Conservation (phyloP, 2,329 filamentous ascomycete genomes). For the Xylariaceae sp. region DNA sequence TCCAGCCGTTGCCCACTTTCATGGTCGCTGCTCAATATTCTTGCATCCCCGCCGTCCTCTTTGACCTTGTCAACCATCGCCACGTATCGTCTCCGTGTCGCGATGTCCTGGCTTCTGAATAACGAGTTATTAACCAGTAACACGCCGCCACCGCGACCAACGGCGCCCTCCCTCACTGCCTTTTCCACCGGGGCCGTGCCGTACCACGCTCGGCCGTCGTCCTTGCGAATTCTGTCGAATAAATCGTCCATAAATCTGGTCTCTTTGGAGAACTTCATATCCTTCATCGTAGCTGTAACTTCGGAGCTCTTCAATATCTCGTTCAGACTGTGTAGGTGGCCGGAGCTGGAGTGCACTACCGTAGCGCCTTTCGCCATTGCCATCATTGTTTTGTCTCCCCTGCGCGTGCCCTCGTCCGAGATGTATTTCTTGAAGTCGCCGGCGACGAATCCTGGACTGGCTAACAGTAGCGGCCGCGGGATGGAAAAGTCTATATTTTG, state of each 20-base stretch:
- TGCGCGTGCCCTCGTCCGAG: conserved; percentile 51
- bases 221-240: conserved; percentile 67
- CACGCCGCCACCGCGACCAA: conserved; percentile 78
- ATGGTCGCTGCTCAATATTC: conserved; percentile 87
- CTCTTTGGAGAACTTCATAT: conserved; percentile 85
- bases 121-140: conserved; percentile 82
- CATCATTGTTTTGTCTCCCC: conserved; percentile 63
- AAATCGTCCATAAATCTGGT: conserved; percentile 81
- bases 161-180: conserved; percentile 80
- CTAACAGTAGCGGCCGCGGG: conserved; percentile 71
- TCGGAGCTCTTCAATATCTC: conserved; percentile 80
- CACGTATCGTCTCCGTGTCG: conserved; percentile 74
- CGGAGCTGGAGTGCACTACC: conserved; percentile 78
- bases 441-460: conserved; percentile 84
- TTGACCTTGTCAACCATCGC: conserved; percentile 81
- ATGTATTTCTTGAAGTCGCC: conserved; percentile 72
- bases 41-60: conserved; percentile 77
- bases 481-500: conserved; percentile 70
- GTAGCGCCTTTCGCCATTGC: conserved; percentile 56
- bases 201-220: conserved; percentile 89
- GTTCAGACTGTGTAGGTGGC: conserved; percentile 79
- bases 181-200: conserved; percentile 75
- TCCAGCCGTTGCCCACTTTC: conserved; percentile 86
- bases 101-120: conserved; percentile 77
- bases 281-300: conserved; percentile 69